Conservation (phyloP, 495 filamentous ascomycete genomes). For the Aspergillus ellipticus region DNA sequence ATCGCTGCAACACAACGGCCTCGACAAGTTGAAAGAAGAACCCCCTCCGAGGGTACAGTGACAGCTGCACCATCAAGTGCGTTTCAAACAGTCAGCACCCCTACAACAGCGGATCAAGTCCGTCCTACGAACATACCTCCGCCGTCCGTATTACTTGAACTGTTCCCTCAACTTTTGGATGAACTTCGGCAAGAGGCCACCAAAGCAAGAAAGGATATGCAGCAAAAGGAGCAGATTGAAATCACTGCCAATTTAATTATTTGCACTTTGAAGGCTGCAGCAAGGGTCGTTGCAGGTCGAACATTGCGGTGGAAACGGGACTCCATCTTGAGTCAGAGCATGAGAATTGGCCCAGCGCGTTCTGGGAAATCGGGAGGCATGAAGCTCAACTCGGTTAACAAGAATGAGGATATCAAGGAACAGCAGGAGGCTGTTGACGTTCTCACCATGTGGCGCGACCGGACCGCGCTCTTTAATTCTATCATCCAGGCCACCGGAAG, state of each 20-base stretch:
- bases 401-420: constrained; percentile 74
- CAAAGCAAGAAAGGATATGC: constrained; percentile 19
- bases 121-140: constrained; percentile 89
- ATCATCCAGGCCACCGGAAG: constrained; percentile 32
- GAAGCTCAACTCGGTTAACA: constrained; percentile 83
- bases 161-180: constrained; percentile 66
- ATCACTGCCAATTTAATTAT: constrained; percentile 44
- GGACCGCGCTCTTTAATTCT: constrained; percentile 38
- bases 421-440: constrained; percentile 83
- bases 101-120: constrained; percentile 21
- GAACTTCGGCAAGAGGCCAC: constrained; percentile 37
- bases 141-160: constrained; percentile 72
- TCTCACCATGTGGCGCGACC: constrained; percentile 61
- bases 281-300: constrained; percentile 80
- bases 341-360: constrained; percentile 74
- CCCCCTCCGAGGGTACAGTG: background rate
- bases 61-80: background rate
- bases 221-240: constrained; percentile 14
- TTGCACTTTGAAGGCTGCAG: constrained; percentile 59
- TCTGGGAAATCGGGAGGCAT: constrained; percentile 68
- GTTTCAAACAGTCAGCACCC: background rate
- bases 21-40: background rate
- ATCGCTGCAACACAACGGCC: background rate
- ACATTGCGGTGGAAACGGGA: constrained; percentile 88
- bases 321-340: constrained; percentile 75